Evolutionary conservation across 208 protist genomes (phyloP).

Genomic region (Trichomonas tenax): DNA sequence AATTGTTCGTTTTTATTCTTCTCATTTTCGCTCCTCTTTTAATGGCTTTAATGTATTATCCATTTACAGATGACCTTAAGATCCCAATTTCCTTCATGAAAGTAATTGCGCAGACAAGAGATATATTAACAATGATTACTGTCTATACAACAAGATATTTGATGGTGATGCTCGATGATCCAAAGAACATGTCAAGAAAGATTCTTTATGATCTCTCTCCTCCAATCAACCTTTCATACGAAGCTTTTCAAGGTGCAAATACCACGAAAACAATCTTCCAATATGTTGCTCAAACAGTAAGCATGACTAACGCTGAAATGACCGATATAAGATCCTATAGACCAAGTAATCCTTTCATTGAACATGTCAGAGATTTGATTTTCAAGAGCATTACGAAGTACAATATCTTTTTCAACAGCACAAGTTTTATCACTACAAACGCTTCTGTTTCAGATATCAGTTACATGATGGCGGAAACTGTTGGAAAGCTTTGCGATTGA

Average conservation of each 20-base stretch:
- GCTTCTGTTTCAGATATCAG: neutral
- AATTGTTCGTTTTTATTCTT: neutral
- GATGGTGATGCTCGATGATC: no score
- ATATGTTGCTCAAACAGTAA: neutral
- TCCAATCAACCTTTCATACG: neutral
- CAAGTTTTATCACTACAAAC: neutral
- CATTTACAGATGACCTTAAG: neutral
- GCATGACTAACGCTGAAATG: neutral
- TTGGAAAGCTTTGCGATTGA: neutral
- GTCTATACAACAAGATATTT: neutral
- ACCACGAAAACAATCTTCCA: neutral
- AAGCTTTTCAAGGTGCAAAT: neutral
- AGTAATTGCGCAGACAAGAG: neutral
- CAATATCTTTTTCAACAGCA: neutral
- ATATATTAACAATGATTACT: no score
- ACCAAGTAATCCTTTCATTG: neutral
- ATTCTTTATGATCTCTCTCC: neutral
- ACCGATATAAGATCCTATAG: neutral
- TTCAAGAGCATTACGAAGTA: neutral
- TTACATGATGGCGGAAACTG: neutral
- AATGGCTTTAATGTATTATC: neutral
- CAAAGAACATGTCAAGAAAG: neutral
- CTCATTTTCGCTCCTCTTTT: neutral
- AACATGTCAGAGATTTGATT: neutral
- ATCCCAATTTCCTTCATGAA: neutral